These are phyloP conservation scores for Trametopsis cervina DNA, from an alignment of 768 basidiomycete species.

Conservation along the genomic window DNA sequence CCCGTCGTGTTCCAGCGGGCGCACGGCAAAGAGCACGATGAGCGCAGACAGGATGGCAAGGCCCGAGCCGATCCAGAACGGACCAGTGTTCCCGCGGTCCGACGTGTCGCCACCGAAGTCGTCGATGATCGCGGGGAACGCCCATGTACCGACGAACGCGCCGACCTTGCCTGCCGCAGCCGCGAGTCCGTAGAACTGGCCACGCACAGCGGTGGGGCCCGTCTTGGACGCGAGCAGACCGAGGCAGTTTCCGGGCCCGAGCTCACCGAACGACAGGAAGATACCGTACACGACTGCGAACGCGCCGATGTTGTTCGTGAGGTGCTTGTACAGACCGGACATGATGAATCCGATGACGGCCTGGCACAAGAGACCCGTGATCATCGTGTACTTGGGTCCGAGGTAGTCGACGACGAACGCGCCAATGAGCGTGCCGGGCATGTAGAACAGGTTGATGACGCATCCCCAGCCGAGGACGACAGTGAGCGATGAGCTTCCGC, in stretches of 20 bases:
- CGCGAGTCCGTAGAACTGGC: conserved; percentile 80
- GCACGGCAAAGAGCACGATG: conserved; percentile 66
- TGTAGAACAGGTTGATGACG: conserved; percentile 71
- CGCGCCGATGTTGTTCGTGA: conserved; percentile 56
- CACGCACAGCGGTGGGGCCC: conserved; percentile 80
- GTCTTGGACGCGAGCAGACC: conserved; percentile 83
- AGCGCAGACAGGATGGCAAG: conserved; percentile 76
- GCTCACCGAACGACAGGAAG: conserved; percentile 84
- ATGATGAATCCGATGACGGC: conserved; percentile 83
- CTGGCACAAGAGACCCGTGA: conserved; percentile 59
- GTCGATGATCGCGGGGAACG: conserved; percentile 59
- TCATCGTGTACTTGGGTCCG: conserved; percentile 71
- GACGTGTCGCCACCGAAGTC: conserved; percentile 49
- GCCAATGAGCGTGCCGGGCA: conserved; percentile 66
- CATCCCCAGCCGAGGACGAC: conserved; percentile 80
- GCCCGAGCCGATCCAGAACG: conserved; percentile 84
- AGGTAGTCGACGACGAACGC: conserved; percentile 72
- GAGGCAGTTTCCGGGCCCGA: conserved; percentile 83
- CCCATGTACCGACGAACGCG: conserved; percentile 79
- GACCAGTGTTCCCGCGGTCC: conserved; percentile 66
- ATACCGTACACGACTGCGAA: conserved; percentile 87
- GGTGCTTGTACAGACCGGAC: conserved; percentile 68
- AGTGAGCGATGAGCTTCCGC: conserved; percentile 40
- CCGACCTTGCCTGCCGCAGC: conserved; percentile 85
- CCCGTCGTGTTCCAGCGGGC: conserved; percentile 67